Evolutionary conservation across 768 basidiomycete genomes (phyloP).

Genomic region (Lentinula raphanica): DNA sequence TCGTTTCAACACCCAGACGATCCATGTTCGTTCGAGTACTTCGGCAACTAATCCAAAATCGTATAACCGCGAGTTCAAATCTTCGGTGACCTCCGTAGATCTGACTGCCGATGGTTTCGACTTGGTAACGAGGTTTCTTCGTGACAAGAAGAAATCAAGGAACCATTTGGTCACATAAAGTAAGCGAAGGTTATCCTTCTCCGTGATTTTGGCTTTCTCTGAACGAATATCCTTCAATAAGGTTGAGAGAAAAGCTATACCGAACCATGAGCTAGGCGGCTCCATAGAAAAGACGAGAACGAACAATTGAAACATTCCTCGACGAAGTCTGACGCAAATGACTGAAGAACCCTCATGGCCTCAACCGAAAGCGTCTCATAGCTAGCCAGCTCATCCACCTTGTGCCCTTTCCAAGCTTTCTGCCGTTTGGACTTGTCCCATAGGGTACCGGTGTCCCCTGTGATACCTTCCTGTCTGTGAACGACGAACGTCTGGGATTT

Average conservation of each 20-base stretch:
- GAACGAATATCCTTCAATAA: slow-evolving; percentile 91
- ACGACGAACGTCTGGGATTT: slow-evolving; percentile 45
- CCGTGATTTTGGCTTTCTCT: slow-evolving; percentile 87
- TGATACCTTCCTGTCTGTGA: slow-evolving; percentile 81
- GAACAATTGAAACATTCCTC: slow-evolving; percentile 80
- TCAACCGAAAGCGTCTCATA: slow-evolving; percentile 54
- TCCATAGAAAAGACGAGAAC: slow-evolving; percentile 26
- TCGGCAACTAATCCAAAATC: slow-evolving; percentile 74
- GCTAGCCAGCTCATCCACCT: slow-evolving; percentile 60
- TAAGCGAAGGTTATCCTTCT: slow-evolving; percentile 88
- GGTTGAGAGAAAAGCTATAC: slow-evolving; percentile 77
- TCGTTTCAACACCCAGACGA: slow-evolving; percentile 84
- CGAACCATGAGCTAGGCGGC: background rate
- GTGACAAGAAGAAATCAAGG: slow-evolving; percentile 80
- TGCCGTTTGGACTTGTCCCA: slow-evolving; percentile 68
- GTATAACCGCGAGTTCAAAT: slow-evolving; percentile 38
- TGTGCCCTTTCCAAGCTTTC: slow-evolving; percentile 53
- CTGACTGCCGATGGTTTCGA: slow-evolving; percentile 29
- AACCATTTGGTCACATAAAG: slow-evolving; percentile 89
- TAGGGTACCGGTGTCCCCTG: slow-evolving; percentile 57
- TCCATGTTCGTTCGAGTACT: slow-evolving; percentile 81
- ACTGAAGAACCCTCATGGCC: slow-evolving; percentile 59
- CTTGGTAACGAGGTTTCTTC: slow-evolving; percentile 28
- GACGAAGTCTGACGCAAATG: slow-evolving; percentile 68
- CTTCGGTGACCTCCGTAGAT: slow-evolving; percentile 42